phyloP scores from a whole-genome alignment of 75 land plant genomes.

The Picea glauca region DNA sequence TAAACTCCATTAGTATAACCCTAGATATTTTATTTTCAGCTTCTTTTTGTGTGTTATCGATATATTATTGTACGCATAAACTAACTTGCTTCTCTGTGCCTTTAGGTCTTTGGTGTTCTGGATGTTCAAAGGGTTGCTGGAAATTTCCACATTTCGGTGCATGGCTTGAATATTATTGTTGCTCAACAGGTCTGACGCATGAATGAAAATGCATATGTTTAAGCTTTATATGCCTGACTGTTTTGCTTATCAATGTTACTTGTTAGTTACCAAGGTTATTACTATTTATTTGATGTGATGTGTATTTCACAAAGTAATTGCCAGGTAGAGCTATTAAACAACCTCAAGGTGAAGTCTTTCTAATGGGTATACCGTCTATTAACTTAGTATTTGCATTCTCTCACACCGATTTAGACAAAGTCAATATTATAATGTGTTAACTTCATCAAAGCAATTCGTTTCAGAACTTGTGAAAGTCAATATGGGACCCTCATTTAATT shows the following conservation, averaged over 20 bases:
- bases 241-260: background rate
- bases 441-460: background rate
- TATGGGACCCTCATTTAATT: background rate
- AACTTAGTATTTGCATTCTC: background rate
- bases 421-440: background rate
- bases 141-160: slow-evolving; percentile 97
- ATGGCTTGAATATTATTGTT: slow-evolving; percentile 85
- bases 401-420: background rate
- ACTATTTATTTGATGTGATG: background rate
- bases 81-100: slow-evolving; percentile 4
- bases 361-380: background rate
- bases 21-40: background rate
- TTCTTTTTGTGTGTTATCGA: slow-evolving; percentile 6
- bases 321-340: background rate
- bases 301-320: background rate
- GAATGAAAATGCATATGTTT: background rate
- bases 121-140: slow-evolving; percentile 99
- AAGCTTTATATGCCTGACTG: no score
- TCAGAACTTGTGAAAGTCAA: background rate
- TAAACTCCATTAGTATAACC: background rate
- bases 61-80: background rate
- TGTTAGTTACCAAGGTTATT: background rate
- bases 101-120: slow-evolving; percentile 86
- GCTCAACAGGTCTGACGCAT: slow-evolving; percentile 72
- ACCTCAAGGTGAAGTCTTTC: background rate